Conservation (phyloP, 1,284 basidiomycete species). For the Microbotryum intermedium region DNA sequence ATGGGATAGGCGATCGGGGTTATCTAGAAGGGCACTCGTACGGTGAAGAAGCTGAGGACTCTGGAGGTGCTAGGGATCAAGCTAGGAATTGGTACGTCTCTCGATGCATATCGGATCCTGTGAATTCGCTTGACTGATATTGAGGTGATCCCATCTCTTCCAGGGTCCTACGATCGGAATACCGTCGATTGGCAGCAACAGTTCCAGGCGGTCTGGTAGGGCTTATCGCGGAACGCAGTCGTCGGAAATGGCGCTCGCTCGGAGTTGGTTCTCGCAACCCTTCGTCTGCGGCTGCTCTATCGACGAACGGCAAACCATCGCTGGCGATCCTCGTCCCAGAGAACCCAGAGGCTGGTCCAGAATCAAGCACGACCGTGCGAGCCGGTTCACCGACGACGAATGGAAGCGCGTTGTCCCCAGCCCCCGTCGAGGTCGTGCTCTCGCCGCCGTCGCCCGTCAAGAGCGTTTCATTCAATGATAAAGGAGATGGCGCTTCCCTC, state of each 20-base stretch:
- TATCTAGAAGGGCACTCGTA: constrained; percentile 26
- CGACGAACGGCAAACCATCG: neutral
- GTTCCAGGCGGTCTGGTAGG: constrained; percentile 15
- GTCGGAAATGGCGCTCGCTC: constrained; percentile 27
- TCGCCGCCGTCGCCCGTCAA: constrained; percentile 18
- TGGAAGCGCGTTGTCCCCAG: neutral
- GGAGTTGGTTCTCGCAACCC: constrained; percentile 13
- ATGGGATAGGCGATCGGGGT: constrained; percentile 27
- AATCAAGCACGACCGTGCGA: constrained; percentile 7
- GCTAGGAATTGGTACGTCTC: constrained; percentile 3
- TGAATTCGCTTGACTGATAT: neutral
- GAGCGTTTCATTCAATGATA: too few species aligned
- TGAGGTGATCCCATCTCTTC: neutral
- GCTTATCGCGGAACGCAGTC: constrained; percentile 19
- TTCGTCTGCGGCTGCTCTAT: neutral
- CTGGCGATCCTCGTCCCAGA: neutral
- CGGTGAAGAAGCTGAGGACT: constrained; percentile 18
- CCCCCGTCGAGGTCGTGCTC: constrained; percentile 19
- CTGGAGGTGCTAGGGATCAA: neutral
- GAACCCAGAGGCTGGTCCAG: constrained; percentile 5
- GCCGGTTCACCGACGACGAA: neutral
- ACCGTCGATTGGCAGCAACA: constrained; percentile 6
- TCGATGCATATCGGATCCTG: neutral
- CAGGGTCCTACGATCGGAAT: constrained; percentile 19
- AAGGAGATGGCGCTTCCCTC: too few species aligned